Conservation (phyloP, 2,329 filamentous ascomycete species). For the Ophiostoma pallidulum region DNA sequence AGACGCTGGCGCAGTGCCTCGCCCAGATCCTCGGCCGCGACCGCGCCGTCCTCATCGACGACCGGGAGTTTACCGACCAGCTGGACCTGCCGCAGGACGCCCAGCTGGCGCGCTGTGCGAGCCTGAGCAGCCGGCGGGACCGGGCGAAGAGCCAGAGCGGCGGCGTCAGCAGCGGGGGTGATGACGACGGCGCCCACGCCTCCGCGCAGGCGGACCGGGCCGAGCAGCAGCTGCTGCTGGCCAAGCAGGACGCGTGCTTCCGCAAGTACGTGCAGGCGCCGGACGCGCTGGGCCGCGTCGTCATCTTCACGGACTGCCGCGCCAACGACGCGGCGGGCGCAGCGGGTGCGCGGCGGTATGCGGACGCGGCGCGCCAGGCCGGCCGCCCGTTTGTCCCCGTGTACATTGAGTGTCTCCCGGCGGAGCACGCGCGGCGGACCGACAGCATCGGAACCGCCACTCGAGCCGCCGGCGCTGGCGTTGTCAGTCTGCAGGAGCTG, state of each 20-base stretch:
- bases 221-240: not conserved
- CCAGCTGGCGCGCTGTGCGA: constrained; percentile 3
- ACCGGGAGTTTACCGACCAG: constrained; percentile 14
- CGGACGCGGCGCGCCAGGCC: constrained; percentile 18
- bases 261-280: constrained; percentile 19
- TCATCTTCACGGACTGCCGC: constrained; percentile 23
- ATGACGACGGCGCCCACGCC: no score
- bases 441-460: constrained; percentile 14
- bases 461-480: constrained; percentile 11
- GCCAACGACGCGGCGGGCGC: constrained; percentile 20
- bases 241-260: constrained; percentile 18
- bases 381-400: constrained; percentile 23
- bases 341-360: constrained; percentile 18
- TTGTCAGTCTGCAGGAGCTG: constrained; percentile 1
- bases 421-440: constrained; percentile 20
- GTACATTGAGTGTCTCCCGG: constrained; percentile 18
- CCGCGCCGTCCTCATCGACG: constrained; percentile 22
- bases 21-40: constrained; percentile 23
- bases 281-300: constrained; percentile 15
- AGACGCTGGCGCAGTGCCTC: constrained; percentile 25
- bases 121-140: not conserved
- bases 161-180: not conserved
- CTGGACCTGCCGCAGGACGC: constrained; percentile 8
- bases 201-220: no score
- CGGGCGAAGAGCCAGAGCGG: not conserved